Base-by-base conservation (phyloP, 805 yeast genomes). In the Candida sithepensis region DNA sequence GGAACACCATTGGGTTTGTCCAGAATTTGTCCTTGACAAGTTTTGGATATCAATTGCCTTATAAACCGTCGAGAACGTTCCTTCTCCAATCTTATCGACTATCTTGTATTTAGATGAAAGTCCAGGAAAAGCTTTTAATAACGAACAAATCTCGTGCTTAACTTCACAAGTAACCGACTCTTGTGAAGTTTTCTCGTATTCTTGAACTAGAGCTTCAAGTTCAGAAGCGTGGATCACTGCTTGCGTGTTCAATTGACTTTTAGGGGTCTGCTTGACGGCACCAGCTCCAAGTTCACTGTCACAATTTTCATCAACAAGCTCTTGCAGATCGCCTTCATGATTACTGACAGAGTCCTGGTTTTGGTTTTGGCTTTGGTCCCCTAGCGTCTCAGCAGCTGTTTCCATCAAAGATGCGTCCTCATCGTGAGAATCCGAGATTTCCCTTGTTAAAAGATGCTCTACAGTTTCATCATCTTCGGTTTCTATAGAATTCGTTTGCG, bases 11-110 rank as follows among this genome's bases (percentile, higher is more conserved):
- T 46, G 40, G 2, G 63, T 44, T 23, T 52, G 47, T 13, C 62
- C 43, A 67, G 63, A 9, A 52, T 52, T 56, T 8, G 47, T 44
- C 21, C 45, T 45, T 2, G 61, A 56, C 14, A 59, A 26, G 20
- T 50, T 55, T 21, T 54, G 57, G 12, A 70, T 45, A 51, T 77
- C 72, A 30, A 59, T 57, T 5, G 88, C 91, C 45, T 78, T 78
- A 65, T 81, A 84, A 16, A 87, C 95, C 26, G 79, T 75, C 3
- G 91, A 84, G 55, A 87, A 87, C 0, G 95, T 91, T 22, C 95
- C 95, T 63, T 87, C 94, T 8, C 95, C 95, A 52, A 87, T 75
- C 58, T 75, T 74, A 39, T 70, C 70, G 3, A 73, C 45, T 23
- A 79, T 57, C 44, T 63, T 63, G 55, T 75, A 79, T 36, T 58